A percentile compares a stretch with the other conserved stretches of the same genome.
Conservation (phyloP, 2,329 filamentous ascomycete genomes). For the Colletotrichum eremochloae region DNA sequence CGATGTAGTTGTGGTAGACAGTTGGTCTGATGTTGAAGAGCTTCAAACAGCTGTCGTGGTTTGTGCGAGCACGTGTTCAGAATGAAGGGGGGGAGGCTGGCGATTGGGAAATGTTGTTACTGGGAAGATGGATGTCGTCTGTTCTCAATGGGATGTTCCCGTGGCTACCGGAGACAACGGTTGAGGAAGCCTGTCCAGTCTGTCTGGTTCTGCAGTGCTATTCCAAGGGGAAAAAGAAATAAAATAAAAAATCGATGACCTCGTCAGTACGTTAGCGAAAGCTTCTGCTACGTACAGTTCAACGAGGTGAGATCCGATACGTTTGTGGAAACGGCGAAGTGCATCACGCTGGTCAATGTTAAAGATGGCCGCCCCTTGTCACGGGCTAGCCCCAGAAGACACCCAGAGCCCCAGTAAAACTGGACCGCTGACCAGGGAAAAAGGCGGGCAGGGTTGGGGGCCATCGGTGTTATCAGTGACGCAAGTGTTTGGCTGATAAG, state of each 20-base stretch:
- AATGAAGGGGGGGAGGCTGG: constrained; percentile 19
- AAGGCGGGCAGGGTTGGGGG: constrained; percentile 29
- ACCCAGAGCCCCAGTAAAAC: constrained; percentile 35
- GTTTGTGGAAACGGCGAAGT: constrained; percentile 23
- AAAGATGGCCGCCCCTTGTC: constrained; percentile 38
- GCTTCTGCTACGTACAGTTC: not conserved
- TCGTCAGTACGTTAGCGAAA: constrained; percentile 7
- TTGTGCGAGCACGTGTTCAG: constrained; percentile 40
- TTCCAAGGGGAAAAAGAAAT: not conserved
- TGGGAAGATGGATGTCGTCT: constrained; percentile 17
- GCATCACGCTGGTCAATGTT: constrained; percentile 41
- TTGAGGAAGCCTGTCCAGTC: not conserved
- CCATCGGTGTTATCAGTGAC: constrained; percentile 42
- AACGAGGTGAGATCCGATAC: constrained; percentile 10
- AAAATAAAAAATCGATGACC: constrained; percentile 2
- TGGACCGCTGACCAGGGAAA: constrained; percentile 39
- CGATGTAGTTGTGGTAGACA: constrained; percentile 4
- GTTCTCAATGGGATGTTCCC: constrained; percentile 18
- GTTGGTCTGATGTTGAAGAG: constrained; percentile 39
- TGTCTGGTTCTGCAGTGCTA: not conserved
- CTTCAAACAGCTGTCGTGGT: constrained; percentile 29
- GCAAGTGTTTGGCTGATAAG: constrained; percentile 40
- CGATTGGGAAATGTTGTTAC: not conserved
- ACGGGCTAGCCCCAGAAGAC: constrained; percentile 36
- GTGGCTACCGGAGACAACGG: constrained; percentile 10